These are phyloP conservation scores for Cladosporium phlei DNA, from an alignment of 2,329 filamentous ascomycete genomes.

Conservation along the genomic window DNA sequence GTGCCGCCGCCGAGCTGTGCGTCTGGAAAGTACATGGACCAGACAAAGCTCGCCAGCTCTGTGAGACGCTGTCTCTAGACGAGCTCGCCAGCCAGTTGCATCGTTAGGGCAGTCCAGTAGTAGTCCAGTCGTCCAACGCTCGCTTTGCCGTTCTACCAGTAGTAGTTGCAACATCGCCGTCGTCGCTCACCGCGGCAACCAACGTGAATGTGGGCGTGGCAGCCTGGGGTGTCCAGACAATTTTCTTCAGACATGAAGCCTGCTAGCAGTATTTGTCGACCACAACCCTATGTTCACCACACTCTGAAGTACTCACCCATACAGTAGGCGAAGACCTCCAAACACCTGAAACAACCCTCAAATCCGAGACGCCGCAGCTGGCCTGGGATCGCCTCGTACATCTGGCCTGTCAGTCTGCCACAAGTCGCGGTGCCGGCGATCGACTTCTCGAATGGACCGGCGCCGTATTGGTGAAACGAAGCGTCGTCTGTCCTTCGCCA, in stretches of 20 bases:
- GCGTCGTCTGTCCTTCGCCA: not conserved
- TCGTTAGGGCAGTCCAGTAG: not conserved
- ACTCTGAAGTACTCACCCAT: too few relatives aligned
- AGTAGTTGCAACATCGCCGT: not conserved
- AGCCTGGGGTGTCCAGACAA: not conserved
- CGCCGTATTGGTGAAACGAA: conserved; percentile 5
- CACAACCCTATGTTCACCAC: too few relatives aligned
- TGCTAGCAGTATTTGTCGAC: too few relatives aligned
- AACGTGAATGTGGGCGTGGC: conserved; percentile 6
- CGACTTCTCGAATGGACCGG: conserved; percentile 10
- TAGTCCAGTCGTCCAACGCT: conserved; percentile 3
- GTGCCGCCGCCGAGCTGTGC: not conserved
- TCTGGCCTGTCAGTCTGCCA: conserved; percentile 2
- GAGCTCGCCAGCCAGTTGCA: not conserved
- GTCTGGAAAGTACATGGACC: not conserved
- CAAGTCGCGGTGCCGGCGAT: conserved; percentile 10
- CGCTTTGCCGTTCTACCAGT: not conserved
- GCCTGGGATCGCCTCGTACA: conserved; percentile 6
- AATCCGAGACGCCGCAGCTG: conserved; percentile 8
- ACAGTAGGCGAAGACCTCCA: too few relatives aligned
- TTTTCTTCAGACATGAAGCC: too few relatives aligned
- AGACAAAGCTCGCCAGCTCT: not conserved
- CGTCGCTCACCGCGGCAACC: conserved; percentile 13
- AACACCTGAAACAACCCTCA: conserved; percentile 6
- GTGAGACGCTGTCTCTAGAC: conserved; percentile 5